Conservation (phyloP, 768 basidiomycete genomes). For the Leccinum truebloodii region DNA sequence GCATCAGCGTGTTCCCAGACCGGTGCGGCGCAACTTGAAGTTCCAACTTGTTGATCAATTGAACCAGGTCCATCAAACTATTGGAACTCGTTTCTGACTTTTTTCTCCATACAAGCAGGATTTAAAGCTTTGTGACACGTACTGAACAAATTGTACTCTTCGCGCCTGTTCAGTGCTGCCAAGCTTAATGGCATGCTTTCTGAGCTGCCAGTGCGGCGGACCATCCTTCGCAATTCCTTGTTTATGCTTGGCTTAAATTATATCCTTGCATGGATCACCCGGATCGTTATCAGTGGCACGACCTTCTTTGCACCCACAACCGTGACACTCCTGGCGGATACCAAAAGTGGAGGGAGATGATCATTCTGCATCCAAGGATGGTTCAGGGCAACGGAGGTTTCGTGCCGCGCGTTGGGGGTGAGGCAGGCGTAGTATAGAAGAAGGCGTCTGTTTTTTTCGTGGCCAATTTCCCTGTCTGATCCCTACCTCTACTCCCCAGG, state of each 20-base stretch:
- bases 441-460: neutral
- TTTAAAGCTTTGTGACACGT: neutral
- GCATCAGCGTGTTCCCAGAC: neutral
- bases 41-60: neutral
- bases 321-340: conserved; percentile 1
- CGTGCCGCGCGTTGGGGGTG: conserved; percentile 17
- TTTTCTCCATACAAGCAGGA: too few species aligned
- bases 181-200: neutral
- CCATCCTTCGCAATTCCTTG: neutral
- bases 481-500: neutral
- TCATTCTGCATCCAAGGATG: conserved; percentile 11
- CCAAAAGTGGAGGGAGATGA: conserved; percentile 17
- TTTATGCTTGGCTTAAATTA: neutral
- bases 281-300: neutral
- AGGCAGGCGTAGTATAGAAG: conserved; percentile 14
- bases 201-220: too few species aligned
- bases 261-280: neutral
- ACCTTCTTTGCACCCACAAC: conserved; percentile 1
- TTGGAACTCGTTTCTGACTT: too few species aligned
- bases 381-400: neutral
- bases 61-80: too few species aligned
- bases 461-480: neutral
- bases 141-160: too few species aligned
- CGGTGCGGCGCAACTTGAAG: neutral
- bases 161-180: neutral